Evolutionary conservation across 495 filamentous ascomycete genomes (phyloP), one percentile per base, ranked within the genome.

Genomic region (Penicillium riverlandense): DNA sequence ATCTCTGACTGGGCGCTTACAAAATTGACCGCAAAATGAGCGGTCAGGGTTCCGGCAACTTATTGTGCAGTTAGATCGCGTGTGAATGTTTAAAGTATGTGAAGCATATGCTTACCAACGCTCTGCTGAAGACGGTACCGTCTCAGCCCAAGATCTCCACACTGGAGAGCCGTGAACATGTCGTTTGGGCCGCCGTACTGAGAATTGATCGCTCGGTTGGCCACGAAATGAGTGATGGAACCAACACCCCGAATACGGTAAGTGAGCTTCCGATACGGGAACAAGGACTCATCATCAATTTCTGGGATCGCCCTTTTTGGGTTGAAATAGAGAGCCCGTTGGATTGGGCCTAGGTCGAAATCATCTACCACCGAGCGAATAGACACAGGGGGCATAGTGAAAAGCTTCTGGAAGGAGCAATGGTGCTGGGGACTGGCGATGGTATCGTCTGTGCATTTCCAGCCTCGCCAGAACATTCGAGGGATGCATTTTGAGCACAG

Each of bases 11-110:
- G 15, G 10, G 28, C 5, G 62, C 80, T 63, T 65, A 88, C 85
- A 61, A 77, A 86, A 59, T 91, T 94, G 8, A 75, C 75, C 1
- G 77, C 70, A 56, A 84, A 94, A 44, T 90, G 86, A 0, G 71
- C 63, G 0, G 82, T 86, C 7, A 82, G 51, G 0, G 76, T 74
- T 38, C 78, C 61, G n/a, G 41, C 29, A 30, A 67, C 60, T 66
- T 2, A 39, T 29, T 36, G 4, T 22, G 15, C 30, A 2, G 29
- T 37, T 29, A 31, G 22, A 11, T 22, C 22, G 22, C 22, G 4
- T 31, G 13, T 12, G 12, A 32, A n/a, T 15, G 9, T 6, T 8
- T 3, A 0, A 31, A 6, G 3, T n/a, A 3, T 15, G 14, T 39
- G 14, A 0, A 11, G 6, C 2, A 15, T 4, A 12, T 22, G 32